Evolutionary conservation across 2,329 filamentous ascomycete species (phyloP).

Genomic region (Calonectria multiphialidica): DNA sequence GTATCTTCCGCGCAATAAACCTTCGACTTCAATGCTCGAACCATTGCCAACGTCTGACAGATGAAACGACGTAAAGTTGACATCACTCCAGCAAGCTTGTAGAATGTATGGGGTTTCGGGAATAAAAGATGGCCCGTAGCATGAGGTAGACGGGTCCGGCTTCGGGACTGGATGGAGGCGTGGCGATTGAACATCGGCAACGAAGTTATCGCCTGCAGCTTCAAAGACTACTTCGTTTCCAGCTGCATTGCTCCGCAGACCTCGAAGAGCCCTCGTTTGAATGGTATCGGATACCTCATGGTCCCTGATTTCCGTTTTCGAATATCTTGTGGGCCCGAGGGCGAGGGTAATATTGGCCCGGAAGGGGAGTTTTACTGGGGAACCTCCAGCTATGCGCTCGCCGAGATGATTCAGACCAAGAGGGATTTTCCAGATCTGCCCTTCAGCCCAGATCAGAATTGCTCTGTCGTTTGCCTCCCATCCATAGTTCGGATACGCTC

Average conservation of each 20-base stretch:
- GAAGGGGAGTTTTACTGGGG: background rate
- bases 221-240: background rate
- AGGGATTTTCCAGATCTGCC: background rate
- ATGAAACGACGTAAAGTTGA: background rate
- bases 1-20: background rate
- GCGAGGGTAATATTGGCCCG: background rate
- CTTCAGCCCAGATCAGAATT: background rate
- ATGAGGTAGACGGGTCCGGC: too few species aligned
- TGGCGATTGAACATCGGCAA: too few species aligned
- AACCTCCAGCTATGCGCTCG: background rate
- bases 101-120: background rate
- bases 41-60: background rate
- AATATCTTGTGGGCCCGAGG: background rate
- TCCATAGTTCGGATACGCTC: constrained; percentile 1
- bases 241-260: background rate
- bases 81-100: background rate
- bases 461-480: background rate
- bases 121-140: background rate
- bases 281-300: background rate
- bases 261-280: background rate
- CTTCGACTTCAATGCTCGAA: background rate
- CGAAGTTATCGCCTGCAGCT: background rate
- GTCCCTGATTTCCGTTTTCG: background rate
- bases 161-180: too few species aligned
- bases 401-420: background rate